These are phyloP conservation scores for Sergeia podlipaevii DNA, from an alignment of 208 protist species.

Conservation along the genomic window DNA sequence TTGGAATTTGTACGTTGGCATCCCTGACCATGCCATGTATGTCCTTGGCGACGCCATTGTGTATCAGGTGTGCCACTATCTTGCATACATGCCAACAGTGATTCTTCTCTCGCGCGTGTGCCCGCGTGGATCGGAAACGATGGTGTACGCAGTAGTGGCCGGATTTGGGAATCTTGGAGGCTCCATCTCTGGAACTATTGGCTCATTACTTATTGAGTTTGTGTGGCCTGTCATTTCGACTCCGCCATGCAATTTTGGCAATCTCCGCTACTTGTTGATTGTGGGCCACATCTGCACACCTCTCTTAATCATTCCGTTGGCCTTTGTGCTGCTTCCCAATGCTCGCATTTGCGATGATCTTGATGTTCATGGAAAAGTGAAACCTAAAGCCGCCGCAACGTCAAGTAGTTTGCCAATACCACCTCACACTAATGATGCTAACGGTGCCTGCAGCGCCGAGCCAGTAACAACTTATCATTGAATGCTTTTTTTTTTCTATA, in stretches of 20 bases:
- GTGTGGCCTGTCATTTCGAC: constrained; percentile 26
- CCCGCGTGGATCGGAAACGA: constrained; percentile 52
- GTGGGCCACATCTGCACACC: constrained; percentile 35
- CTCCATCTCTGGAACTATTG: constrained; percentile 20
- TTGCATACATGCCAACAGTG: constrained; percentile 53
- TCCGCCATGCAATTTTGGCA: constrained; percentile 45
- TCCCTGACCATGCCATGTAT: constrained; percentile 38
- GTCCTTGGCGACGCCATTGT: constrained; percentile 48
- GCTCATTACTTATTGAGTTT: constrained; percentile 27
- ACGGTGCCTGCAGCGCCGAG: too few relatives aligned
- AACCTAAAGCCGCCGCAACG: too few relatives aligned
- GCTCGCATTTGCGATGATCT: constrained; percentile 38
- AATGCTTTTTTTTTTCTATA: too few relatives aligned
- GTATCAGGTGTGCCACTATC: constrained; percentile 29
- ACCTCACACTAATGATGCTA: too few relatives aligned
- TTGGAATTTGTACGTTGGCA: constrained; percentile 27
- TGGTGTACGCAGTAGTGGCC: constrained; percentile 53
- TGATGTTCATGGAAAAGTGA: too few relatives aligned
- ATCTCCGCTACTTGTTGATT: constrained; percentile 34
- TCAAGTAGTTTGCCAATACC: too few relatives aligned
- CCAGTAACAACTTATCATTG: too few relatives aligned
- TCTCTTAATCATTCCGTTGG: constrained; percentile 32
- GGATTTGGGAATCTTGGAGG: constrained; percentile 54
- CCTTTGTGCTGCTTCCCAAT: constrained; percentile 53
- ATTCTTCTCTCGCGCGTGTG: constrained; percentile 67